phyloP scores from a whole-genome alignment of 768 basidiomycete genomes.

The Epithele typhae region DNA sequence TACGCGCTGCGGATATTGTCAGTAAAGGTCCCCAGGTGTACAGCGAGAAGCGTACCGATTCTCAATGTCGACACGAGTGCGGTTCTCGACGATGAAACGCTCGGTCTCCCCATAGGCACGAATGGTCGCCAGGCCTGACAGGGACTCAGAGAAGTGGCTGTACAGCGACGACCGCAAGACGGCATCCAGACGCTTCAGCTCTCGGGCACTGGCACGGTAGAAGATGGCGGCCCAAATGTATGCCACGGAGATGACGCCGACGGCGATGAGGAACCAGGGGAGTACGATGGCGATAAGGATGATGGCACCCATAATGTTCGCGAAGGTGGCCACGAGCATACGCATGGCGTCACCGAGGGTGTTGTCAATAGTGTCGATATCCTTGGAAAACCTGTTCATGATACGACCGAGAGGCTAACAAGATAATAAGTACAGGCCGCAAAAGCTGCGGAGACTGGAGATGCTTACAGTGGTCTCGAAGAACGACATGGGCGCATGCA shows the following conservation, averaged over 20 bases:
- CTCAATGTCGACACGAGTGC: conserved; percentile 74
- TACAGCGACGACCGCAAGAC: conserved; percentile 85
- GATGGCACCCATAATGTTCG: conserved; percentile 67
- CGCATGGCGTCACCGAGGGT: conserved; percentile 69
- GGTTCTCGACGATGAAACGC: conserved; percentile 75
- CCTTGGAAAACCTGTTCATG: conserved; percentile 88
- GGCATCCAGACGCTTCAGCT: conserved; percentile 76
- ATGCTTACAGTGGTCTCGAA: conserved; percentile 74
- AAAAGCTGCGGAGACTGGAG: not conserved
- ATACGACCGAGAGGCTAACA: conserved; percentile 71
- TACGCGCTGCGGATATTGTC: conserved; percentile 53
- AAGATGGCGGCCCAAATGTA: conserved; percentile 75
- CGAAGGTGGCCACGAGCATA: conserved; percentile 61
- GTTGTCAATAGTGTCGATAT: conserved; percentile 82
- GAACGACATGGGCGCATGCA: conserved; percentile 87
- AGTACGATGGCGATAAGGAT: conserved; percentile 74
- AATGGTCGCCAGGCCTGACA: conserved; percentile 84
- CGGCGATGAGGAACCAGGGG: conserved; percentile 83
- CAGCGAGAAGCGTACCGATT: conserved; percentile 49
- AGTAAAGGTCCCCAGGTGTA: not conserved
- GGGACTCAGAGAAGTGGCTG: conserved; percentile 88
- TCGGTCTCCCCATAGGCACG: conserved; percentile 80
- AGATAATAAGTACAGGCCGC: not conserved
- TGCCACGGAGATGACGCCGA: conserved; percentile 49
- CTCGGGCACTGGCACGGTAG: conserved; percentile 82